phyloP scores from a whole-genome alignment of 768 basidiomycete species.

The Leccinellum luteum region DNA sequence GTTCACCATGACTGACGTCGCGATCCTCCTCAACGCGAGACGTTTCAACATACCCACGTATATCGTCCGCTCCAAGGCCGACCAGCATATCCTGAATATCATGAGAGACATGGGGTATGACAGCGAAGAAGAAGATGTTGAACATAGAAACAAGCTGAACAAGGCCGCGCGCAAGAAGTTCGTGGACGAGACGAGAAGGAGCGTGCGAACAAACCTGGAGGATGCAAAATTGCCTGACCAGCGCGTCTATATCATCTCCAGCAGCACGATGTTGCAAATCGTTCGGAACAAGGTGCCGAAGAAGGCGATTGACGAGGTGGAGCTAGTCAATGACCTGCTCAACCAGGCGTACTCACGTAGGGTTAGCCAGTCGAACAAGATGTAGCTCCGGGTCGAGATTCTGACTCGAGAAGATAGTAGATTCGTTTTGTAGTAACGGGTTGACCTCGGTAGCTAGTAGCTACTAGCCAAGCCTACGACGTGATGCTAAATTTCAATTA shows the following conservation, averaged over 20 bases:
- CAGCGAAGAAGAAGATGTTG: conserved; percentile 16
- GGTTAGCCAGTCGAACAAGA: neutral
- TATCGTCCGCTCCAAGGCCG: conserved; percentile 38
- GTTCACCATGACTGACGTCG: conserved; percentile 33
- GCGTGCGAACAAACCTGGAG: conserved; percentile 16
- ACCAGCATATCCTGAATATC: conserved; percentile 28
- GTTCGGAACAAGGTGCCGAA: conserved; percentile 10
- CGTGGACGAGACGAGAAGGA: conserved; percentile 21
- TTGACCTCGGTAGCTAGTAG: neutral
- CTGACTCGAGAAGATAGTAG: neutral
- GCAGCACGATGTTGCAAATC: conserved; percentile 12
- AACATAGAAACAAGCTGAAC: conserved; percentile 5
- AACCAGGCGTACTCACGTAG: conserved; percentile 3
- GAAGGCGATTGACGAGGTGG: conserved; percentile 16
- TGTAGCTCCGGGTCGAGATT: neutral
- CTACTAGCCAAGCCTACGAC: neutral
- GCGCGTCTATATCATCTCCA: conserved; percentile 29
- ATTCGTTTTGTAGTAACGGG: neutral
- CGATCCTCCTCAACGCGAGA: conserved; percentile 34
- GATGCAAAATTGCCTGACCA: conserved; percentile 20
- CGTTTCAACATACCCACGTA: conserved; percentile 36
- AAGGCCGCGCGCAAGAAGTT: conserved; percentile 18
- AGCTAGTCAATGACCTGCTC: conserved; percentile 9
- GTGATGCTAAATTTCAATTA: neutral
- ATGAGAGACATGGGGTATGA: conserved; percentile 27